These are phyloP conservation scores for Helminthosporium solani DNA, from an alignment of 2,329 filamentous ascomycete species.

Conservation along the genomic window DNA sequence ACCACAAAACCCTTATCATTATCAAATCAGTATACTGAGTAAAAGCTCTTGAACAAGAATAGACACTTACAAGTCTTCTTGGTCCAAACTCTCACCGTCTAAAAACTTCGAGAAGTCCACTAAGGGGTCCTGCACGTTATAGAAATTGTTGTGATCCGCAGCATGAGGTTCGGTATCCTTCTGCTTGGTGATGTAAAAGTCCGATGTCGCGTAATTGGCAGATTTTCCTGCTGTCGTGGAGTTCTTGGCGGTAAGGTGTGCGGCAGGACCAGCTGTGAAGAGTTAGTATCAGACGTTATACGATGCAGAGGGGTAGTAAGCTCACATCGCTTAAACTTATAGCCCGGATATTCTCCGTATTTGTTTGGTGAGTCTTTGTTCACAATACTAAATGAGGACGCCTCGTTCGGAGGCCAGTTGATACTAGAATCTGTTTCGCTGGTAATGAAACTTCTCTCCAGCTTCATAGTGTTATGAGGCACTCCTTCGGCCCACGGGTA, in stretches of 20 bases:
- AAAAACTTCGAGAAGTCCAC: slow-evolving; percentile 55
- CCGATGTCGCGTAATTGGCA: slow-evolving; percentile 52
- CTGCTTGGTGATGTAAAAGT: slow-evolving; percentile 53
- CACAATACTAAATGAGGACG: slow-evolving; percentile 51
- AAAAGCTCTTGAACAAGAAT: background rate
- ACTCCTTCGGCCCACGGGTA: slow-evolving; percentile 55
- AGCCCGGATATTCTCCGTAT: slow-evolving; percentile 56
- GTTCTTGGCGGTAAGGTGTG: slow-evolving; percentile 50
- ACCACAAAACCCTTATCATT: slow-evolving; percentile 47
- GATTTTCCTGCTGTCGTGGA: slow-evolving; percentile 50
- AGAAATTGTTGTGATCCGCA: slow-evolving; percentile 50
- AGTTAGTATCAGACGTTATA: background rate
- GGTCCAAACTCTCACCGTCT: slow-evolving; percentile 47
- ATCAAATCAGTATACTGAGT: background rate
- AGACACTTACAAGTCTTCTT: slow-evolving; percentile 41
- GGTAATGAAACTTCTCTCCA: slow-evolving; percentile 45
- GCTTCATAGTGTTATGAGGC: slow-evolving; percentile 55
- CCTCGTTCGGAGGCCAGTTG: slow-evolving; percentile 52
- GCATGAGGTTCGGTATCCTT: slow-evolving; percentile 55
- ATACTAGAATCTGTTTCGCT: slow-evolving; percentile 42
- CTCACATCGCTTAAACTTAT: slow-evolving; percentile 51
- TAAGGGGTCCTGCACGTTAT: slow-evolving; percentile 50
- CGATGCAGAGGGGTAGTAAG: slow-evolving; percentile 3
- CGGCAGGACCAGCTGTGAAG: slow-evolving; percentile 18
- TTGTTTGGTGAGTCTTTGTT: slow-evolving; percentile 53